Evolutionary conservation across 2,329 filamentous ascomycete species (phyloP).

Genomic region (Torrubiella hemipterigena): DNA sequence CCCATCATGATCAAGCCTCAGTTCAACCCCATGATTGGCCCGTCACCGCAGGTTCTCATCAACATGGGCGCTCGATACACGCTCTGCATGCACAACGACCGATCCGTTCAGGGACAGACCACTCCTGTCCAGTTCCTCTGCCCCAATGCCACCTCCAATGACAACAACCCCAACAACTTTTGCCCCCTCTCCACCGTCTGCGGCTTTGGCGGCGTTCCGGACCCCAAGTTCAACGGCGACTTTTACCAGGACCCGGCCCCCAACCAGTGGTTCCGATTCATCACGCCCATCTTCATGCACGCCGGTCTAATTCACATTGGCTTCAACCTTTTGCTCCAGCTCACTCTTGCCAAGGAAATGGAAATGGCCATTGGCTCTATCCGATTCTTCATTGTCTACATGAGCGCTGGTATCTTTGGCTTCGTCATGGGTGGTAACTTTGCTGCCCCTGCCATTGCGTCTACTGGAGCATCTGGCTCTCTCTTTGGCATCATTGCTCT

Average conservation of each 20-base stretch:
- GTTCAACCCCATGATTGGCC: conserved; percentile 97
- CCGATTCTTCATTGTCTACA: conserved; percentile 81
- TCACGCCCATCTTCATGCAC: conserved; percentile 89
- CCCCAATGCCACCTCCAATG: conserved; percentile 60
- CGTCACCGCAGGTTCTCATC: conserved; percentile 79
- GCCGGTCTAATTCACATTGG: conserved; percentile 88
- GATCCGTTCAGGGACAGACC: conserved; percentile 45
- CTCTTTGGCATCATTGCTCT: conserved; percentile 89
- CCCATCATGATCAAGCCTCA: conserved; percentile 68
- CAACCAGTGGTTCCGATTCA: conserved; percentile 96
- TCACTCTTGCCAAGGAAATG: conserved; percentile 86
- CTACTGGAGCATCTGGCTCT: conserved; percentile 78
- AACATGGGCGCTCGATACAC: conserved; percentile 93
- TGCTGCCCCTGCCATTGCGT: conserved; percentile 67
- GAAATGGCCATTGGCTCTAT: conserved; percentile 80
- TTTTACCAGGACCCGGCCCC: conserved; percentile 47
- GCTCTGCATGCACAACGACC: conserved; percentile 85
- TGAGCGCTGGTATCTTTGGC: conserved; percentile 86
- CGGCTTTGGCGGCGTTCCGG: conserved; percentile 63
- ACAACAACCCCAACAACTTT: too few species aligned
- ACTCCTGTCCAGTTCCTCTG: conserved; percentile 58
- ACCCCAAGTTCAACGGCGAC: conserved; percentile 47
- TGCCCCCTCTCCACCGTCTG: conserved; percentile 75
- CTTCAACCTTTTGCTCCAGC: conserved; percentile 87
- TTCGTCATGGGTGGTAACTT: conserved; percentile 94